Evolutionary conservation across 371 early-diverging fungal species (phyloP), one percentile per base, ranked within the genome.

Genomic region (Mortierella sp.): DNA sequence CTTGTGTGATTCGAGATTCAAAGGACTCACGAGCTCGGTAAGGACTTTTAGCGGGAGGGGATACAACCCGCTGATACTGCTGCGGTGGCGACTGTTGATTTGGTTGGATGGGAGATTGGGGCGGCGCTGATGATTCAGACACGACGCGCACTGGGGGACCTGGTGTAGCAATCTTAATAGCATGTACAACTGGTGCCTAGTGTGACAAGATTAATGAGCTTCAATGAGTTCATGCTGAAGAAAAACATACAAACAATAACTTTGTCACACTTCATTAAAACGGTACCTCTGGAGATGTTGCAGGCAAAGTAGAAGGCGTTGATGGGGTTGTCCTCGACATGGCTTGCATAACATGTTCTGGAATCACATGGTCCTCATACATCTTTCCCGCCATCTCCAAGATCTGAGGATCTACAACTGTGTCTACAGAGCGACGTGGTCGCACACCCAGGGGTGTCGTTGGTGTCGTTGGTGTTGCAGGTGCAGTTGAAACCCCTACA

Each of bases 381-480:
- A 74, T 61, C 45, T 31, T 39, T 12, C 64, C 57, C 1, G 76
- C 76, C 65, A 74, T 69, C 43, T 64, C 76, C 19, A 74, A 19
- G 30, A 74, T 57, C 45, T 65, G 61, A 7, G 42, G 56, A 27
- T 74, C 76, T 34, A 74, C 47, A 13, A 65, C 59, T 2, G 58
- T 61, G 28, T 74, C 76, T 31, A 68, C 46, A 3, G 76, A 74
- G 4, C 76, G 76, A 9, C 65, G 49, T 19, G 76, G 76, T 6
- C 76, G 64, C 6, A 74, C 76, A 23, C 76, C 76, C 38, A 55
- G 69, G 7, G 76, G 76, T 16, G 76, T 74, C 2, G 55, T 54
- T 3, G 76, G 76, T 5, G 76, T 74, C 0, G 69, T 64, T 1
- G 69, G 69, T 1, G 62, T 69, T 0, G 61, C 38, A 12, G 74